These are phyloP conservation scores for Hymenoscyphus salicellus DNA, from an alignment of 2,329 filamentous ascomycete genomes.

Conservation along the genomic window DNA sequence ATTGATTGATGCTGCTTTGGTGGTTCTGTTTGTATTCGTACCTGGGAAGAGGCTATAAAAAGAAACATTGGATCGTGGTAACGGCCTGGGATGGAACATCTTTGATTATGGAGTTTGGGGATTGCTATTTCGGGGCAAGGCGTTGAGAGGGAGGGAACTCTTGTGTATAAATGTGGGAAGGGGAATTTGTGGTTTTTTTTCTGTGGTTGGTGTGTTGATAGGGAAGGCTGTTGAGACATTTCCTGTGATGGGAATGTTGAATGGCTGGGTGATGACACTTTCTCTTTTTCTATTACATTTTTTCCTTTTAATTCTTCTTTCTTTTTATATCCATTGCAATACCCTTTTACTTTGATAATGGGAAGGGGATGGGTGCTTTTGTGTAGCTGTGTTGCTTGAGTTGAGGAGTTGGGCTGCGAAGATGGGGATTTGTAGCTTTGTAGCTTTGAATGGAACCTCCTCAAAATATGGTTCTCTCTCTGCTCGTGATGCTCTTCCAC, in stretches of 20 bases:
- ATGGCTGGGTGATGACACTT: conserved; percentile 2
- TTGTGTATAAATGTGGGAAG: neutral
- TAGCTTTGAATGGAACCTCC: too few species aligned
- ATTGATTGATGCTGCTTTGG: conserved; percentile 75
- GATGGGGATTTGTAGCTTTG: too few species aligned
- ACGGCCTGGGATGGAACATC: conserved; percentile 7
- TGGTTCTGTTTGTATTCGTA: conserved; percentile 89
- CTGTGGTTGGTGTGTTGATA: neutral
- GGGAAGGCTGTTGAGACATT: neutral
- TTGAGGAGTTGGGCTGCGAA: too few species aligned
- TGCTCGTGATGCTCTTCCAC: too few species aligned
- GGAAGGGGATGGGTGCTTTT: too few species aligned
- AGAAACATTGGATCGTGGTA: conserved; percentile 2
- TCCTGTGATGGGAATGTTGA: neutral
- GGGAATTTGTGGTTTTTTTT: neutral
- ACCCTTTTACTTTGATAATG: conserved; percentile 4
- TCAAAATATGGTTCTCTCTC: too few species aligned
- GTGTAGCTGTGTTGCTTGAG: too few species aligned
- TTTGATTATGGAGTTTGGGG: conserved; percentile 1
- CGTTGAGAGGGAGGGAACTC: conserved; percentile 1
- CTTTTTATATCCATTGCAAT: conserved; percentile 6
- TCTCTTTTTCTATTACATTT: neutral
- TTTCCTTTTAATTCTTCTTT: neutral
- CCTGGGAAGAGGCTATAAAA: conserved; percentile 74
- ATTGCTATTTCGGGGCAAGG: neutral